Evolutionary conservation across 2,329 filamentous ascomycete species (phyloP), one percentile per base, ranked within the genome.

Genomic region (Claviceps maximensis): DNA sequence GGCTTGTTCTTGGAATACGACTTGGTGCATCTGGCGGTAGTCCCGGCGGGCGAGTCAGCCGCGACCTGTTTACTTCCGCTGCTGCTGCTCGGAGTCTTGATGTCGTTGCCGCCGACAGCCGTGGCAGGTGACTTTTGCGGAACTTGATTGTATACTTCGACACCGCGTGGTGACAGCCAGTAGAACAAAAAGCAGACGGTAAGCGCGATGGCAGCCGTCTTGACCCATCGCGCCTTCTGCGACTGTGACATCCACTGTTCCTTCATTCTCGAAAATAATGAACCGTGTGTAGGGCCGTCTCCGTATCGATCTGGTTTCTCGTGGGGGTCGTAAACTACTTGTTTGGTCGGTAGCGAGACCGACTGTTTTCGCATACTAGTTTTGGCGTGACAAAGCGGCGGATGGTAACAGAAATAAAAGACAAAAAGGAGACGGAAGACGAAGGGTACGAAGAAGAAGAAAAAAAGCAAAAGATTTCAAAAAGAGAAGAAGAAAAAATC

Each of bases 1-100:
- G 93, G 91, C 74, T 96, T 97, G 59, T 89, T 85, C 63, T 86
- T 83, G 62, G 89, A 88, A 72, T 79, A 84, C 44, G 93, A 89
- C 66, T 84, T 87, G 55, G 83, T 82, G 77, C 93, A 98, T 71
- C 81, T 86, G 45, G 79, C 76, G 58, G 86, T 83, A 58, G 86
- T 83, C 59, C 79, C 79, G 62, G 83, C 78, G 9, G 82, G 80
- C 27, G 77, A 74, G 62, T 87, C 81, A 50, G 75, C 68, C 36
- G 79, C 74, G 1, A 66, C 64, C 63, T 84, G 80, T 57, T 12
- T 36, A 8, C 25, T 48, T 40, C 79, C 79, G 56, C 33, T 48
- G 36, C 79, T 79, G 56, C 71, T 58, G 54, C 58, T 60, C 25
- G 47, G 33, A 13, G 19, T 40, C 17, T 49, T 41, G 50, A n/a